Evolutionary conservation across 306 rosid species (phyloP), one percentile per base, ranked within the genome.

Genomic region (Erythrophleum fordii): DNA sequence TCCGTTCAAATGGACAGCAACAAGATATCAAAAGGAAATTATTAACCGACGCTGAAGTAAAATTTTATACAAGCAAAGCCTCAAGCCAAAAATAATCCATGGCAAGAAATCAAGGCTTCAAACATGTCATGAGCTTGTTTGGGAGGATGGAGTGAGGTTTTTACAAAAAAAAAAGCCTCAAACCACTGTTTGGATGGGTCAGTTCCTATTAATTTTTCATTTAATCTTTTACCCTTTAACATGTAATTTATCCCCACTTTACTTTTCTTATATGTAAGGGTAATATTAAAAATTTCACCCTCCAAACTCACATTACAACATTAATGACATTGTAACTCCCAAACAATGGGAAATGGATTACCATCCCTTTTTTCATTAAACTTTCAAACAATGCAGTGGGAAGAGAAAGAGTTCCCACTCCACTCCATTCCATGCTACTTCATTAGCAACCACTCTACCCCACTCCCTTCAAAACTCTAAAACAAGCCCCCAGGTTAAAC

Each of bases 51-150:
- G 12, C 3, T 49, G 55, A 18, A 6, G 29, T 26, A 59, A 59
- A 59, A 0, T 16, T 23, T 16, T 59, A 26, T 12, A 59, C 37
- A 26, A 59, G 65, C 35, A 10, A 22, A 23, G 59, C 29, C 37
- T 26, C 53, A 20, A 20, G 26, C 60, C 12, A 53, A 53, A 0
- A 53, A 53, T 20, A 53, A 51, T 51, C 23, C 20, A 51, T 51
- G 22, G 23, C 58, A 73, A 83, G 17, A 80, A 77, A 37, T 66
- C 29, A 73, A 52, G 26, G 55, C 26, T 51, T 42, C 53, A 39
- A 9, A 60, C 25, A 52, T 52, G 23, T n/a, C 59, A 8, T 20
- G 18, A 8, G 22, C 4, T 55, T 55, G 64, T 56, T 56, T 23
- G 17, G 8, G 34, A 56, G 34, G 64, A 56, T 56, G 64, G 64